Evolutionary conservation across 306 rosid genomes (phyloP), one percentile per base, ranked within the genome.

Genomic region (Crotalaria pallida): DNA sequence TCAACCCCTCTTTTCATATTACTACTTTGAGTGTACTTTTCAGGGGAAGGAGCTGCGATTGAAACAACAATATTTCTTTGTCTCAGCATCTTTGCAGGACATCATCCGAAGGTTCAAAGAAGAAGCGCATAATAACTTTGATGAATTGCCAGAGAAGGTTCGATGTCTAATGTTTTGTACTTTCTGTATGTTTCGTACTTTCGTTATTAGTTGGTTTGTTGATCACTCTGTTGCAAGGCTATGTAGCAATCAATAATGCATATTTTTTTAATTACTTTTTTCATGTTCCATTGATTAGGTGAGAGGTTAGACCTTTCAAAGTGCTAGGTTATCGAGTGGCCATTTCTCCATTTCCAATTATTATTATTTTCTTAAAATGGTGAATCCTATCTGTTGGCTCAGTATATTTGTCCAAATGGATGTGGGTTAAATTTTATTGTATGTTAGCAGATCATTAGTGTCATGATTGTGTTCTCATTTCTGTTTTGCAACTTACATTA

Each of bases 21-120:
- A 9, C 48, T 48, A 56, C 36, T 49, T 38, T 71, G 62, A 38
- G 61, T 72, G 29, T 45, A 21, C 44, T 55, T 82, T 75, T 34
- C 83, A 88, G 96, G 96, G 96, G 73, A 88, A 86, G 84, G 92
- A 86, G 77, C 78, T 86, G 75, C 79, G 89, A 71, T 76, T 88
- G 56, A 88, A 88, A 68, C 96, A 88, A 45, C 96, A 86, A 51
- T 88, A 84, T 68, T 86, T 86, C 83, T 86, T 88, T 82, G 89
- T 86, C 69, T 84, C 92, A 0, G 91, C 92, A 58, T 88, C 96
- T 62, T 63, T 84, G 72, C 92, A 86, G 81, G 92, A 88, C 76
- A 86, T 88, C 64, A 80, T 88, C 43, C 88, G 88, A 48, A 86
- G 95, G 67, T 88, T 88, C 76, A 88, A 86, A 86, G 91, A 86